A percentile compares a stretch with the other conserved stretches of the same genome.
Conservation (phyloP, 306 rosid species). For the Hylodesmum podocarpum region DNA sequence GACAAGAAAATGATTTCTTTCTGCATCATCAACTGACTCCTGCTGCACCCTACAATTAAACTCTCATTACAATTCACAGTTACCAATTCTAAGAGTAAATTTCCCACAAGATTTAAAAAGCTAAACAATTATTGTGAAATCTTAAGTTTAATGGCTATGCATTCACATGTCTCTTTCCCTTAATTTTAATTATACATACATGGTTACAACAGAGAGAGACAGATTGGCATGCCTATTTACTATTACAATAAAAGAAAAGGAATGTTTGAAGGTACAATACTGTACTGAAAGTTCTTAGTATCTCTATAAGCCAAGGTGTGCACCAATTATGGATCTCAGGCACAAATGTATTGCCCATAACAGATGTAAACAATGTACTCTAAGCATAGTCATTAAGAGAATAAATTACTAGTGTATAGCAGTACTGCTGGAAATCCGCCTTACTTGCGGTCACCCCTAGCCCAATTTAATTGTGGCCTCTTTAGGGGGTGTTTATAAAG, state of each 20-base stretch:
- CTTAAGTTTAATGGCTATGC: neutral
- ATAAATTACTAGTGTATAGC: neutral
- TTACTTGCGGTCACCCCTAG: neutral
- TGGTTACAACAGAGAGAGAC: neutral
- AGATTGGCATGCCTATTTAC: neutral
- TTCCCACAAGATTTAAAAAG: neutral
- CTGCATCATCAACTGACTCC: conserved; percentile 97
- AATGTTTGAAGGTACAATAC: neutral
- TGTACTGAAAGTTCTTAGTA: neutral
- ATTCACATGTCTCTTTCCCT: neutral
- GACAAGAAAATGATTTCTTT: conserved; percentile 93
- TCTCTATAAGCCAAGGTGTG: neutral
- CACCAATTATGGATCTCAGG: neutral
- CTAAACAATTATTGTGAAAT: neutral
- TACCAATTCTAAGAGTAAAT: conserved; percentile 1
- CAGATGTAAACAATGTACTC: neutral
- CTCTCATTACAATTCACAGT: conserved; percentile 7
- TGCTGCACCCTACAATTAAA: conserved; percentile 87
- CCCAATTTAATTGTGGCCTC: neutral
- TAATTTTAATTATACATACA: neutral
- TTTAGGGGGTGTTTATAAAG: neutral
- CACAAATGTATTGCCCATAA: neutral
- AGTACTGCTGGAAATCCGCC: neutral
- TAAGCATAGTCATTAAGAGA: neutral
- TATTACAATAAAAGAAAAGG: neutral